These are phyloP conservation scores for Cryphonectria carpinicola DNA, from an alignment of 2,329 filamentous ascomycete species.

Conservation along the genomic window DNA sequence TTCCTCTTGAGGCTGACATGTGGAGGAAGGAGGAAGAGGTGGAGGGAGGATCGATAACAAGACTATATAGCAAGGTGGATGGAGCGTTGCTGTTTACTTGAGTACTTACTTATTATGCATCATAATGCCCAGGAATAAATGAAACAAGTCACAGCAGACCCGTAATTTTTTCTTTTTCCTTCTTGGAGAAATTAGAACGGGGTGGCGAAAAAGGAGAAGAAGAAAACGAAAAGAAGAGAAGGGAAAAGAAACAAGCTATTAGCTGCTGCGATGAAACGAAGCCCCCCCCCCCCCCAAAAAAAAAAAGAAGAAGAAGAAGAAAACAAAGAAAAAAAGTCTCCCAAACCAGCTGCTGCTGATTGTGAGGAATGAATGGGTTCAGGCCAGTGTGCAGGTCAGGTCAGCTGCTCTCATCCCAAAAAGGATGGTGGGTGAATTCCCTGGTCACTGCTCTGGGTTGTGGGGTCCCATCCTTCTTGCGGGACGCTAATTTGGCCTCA, in stretches of 20 bases:
- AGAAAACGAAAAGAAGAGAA: not conserved
- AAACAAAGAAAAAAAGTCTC: not conserved
- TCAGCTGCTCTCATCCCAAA: not conserved
- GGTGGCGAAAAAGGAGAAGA: no score
- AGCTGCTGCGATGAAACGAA: not conserved
- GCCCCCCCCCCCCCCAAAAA: no score
- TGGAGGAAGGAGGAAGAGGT: not conserved
- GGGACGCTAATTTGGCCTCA: conserved; percentile 31
- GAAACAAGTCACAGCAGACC: not conserved
- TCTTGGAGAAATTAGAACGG: not conserved
- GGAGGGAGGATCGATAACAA: not conserved
- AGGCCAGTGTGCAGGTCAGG: not conserved
- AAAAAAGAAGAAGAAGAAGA: not conserved
- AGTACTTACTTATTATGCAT: not conserved
- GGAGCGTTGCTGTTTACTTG: no score
- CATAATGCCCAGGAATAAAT: not conserved
- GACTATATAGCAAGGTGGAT: not conserved
- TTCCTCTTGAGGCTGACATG: not conserved
- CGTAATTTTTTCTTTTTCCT: not conserved
- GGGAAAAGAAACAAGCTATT: not conserved
- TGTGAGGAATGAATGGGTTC: not conserved
- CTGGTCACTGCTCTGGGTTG: not conserved
- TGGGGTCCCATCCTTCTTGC: conserved; percentile 5
- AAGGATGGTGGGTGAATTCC: conserved; percentile 1
- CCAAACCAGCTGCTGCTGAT: not conserved